Percentiles rank a stretch among this genome's conserved stretches.
Conservation (phyloP, 75 land plant genomes). For the Pinus tabuliformis region DNA sequence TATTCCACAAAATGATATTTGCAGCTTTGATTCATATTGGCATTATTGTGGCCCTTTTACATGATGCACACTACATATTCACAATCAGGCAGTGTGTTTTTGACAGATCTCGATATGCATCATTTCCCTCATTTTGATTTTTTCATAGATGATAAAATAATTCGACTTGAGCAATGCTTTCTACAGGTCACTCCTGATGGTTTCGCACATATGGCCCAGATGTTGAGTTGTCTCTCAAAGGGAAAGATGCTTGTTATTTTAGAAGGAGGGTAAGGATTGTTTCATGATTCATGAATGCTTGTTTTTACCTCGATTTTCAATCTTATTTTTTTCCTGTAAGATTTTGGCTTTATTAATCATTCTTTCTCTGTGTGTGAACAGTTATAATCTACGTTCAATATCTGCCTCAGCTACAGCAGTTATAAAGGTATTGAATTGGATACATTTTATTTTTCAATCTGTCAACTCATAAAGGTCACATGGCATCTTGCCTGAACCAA, state of each 20-base stretch:
- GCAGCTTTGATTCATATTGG: no score
- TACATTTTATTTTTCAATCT: not conserved
- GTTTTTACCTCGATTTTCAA: not conserved
- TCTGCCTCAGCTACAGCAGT: slow-evolving; percentile 92
- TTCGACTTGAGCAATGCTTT: not conserved
- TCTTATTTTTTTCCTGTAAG: not conserved
- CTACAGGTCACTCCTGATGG: slow-evolving; percentile 88
- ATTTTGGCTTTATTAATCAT: not conserved
- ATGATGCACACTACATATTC: no score
- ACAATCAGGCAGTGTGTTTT: not conserved
- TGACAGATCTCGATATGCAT: not conserved
- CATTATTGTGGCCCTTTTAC: no score
- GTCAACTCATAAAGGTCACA: not conserved
- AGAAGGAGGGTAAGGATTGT: slow-evolving; percentile 84
- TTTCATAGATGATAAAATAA: not conserved
- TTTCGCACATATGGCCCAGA: slow-evolving; percentile 80
- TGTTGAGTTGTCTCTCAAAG: slow-evolving; percentile 58
- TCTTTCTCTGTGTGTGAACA: slow-evolving; percentile 15
- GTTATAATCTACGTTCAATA: slow-evolving; percentile 94
- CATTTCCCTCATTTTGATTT: not conserved
- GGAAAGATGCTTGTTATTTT: slow-evolving; percentile 90
- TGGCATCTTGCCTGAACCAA: not conserved
- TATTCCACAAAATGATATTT: no score
- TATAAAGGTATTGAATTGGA: slow-evolving; percentile 50
- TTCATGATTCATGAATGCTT: not conserved